A percentile compares a stretch with the other conserved stretches of the same genome.
These are phyloP conservation scores for Coelastrella sp. DNA, from an alignment of 139 green algal species.

Conservation along the genomic window DNA sequence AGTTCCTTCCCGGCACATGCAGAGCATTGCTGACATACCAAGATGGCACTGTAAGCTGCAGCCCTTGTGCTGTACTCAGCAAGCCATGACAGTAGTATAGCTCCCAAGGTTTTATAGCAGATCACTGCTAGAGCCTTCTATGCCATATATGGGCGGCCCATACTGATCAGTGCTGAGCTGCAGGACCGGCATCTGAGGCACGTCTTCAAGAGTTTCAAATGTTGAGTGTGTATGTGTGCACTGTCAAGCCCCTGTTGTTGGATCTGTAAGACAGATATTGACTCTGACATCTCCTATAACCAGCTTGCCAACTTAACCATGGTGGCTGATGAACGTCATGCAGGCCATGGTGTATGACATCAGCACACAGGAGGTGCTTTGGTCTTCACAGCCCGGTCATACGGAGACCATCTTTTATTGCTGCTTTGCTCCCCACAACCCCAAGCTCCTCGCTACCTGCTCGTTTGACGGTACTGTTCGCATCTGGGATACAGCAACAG, in stretches of 20 bases:
- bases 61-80: neutral
- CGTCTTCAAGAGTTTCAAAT: too few species aligned
- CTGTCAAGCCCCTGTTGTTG: too few species aligned
- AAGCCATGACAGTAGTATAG: neutral
- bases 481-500: conserved; percentile 60
- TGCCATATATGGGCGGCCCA: too few species aligned
- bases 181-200: neutral
- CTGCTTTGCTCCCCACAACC: conserved; percentile 50
- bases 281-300: too few species aligned
- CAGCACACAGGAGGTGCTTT: conserved; percentile 20
- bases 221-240: too few species aligned
- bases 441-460: conserved; percentile 64
- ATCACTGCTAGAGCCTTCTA: too few species aligned
- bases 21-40: conserved; percentile 54
- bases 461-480: conserved; percentile 66
- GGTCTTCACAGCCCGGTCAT: conserved; percentile 61
- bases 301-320: too few species aligned
- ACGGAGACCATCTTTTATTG: conserved; percentile 75
- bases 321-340: neutral
- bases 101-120: neutral
- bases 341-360: conserved; percentile 55
- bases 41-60: conserved; percentile 47
- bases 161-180: too few species aligned
- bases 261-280: too few species aligned
- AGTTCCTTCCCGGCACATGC: conserved; percentile 47